A percentile compares a stretch with the other conserved stretches of the same genome.
Evolutionary conservation across 805 yeast species (phyloP).

Genomic region (Starmerella stellata): DNA sequence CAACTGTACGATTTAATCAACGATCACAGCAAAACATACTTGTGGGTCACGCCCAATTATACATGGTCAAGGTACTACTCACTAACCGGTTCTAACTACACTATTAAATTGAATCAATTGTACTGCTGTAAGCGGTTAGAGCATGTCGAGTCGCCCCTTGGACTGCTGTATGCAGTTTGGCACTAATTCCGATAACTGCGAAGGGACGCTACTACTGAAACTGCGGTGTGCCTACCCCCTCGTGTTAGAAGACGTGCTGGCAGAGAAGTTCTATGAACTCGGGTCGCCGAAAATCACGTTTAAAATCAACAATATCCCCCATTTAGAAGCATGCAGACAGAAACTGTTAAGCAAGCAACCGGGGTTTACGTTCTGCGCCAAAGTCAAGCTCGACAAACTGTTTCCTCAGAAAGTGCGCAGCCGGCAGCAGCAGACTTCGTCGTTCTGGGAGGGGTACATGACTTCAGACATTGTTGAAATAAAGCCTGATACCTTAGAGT

Average conservation of each 20-base stretch:
- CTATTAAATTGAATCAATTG: too few species aligned
- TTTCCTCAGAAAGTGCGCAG: background rate
- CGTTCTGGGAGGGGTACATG: conserved; percentile 4
- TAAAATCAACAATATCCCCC: conserved; percentile 1
- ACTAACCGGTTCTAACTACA: too few species aligned
- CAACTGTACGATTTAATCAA: too few species aligned
- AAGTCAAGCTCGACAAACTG: background rate
- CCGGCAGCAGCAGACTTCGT: background rate
- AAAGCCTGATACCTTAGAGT: background rate
- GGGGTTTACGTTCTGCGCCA: conserved; percentile 1
- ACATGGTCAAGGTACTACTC: too few species aligned
- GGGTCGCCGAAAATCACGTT: conserved; percentile 1
- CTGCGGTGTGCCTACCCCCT: background rate
- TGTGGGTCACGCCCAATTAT: too few species aligned
- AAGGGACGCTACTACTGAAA: background rate
- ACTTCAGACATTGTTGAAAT: background rate
- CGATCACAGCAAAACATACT: too few species aligned
- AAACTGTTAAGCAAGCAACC: background rate
- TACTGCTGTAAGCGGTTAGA: too few species aligned
- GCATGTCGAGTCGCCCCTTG: too few species aligned
- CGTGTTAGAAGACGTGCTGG: conserved; percentile 2
- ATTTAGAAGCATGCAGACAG: conserved; percentile 1
- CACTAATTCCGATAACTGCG: background rate
- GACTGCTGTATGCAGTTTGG: too few species aligned
- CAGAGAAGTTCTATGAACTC: background rate